Base-by-base conservation (phyloP, 148 eudicot genomes). In the Simmondsia chinensis region DNA sequence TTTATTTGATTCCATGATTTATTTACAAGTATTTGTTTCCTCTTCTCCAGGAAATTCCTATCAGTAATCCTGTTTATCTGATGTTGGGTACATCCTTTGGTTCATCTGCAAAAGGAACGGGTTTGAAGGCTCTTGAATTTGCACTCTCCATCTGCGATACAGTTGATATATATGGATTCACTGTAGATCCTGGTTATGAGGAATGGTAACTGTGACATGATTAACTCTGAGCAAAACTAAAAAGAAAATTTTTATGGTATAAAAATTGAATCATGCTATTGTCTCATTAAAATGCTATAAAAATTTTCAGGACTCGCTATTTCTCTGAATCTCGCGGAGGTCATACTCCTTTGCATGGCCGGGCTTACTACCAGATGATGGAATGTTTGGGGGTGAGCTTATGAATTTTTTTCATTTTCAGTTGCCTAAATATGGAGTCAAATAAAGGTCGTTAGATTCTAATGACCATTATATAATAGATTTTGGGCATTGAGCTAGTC, bases 341-440 rank as follows among this genome's bases (percentile, higher is more conserved):
- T 43, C 99, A 91, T 68, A 82, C 99, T 46, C 99, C 99, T 48
- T 65, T 91, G 46, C 94, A 85, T 54, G 99, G 99, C 43, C 77
- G 99, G 56, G 99, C 99, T 23, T 91, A 91, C 66, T 91, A 85
- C 65, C 99, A 91, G 74, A 82, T 91, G 99, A 91, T 91, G 99
- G 99, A 91, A 65, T 91, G 99, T 56, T 71, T 91, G 25, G 99
- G 99, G 48, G 99, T 91, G 71, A 85, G 99, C 57, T 32, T 36
- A 15, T 9, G 4, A 27, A 34, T 13, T 5, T 2, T 45, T 23
- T 4, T 17, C 25, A 24, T 44, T n/a, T n/a, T n/a, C n/a, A n/a
- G n/a, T n/a, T n/a, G n/a, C n/a, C n/a, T n/a, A n/a, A n/a, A n/a
- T n/a, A n/a, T n/a, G n/a, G n/a, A n/a, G n/a, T n/a, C n/a, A n/a